These are phyloP conservation scores for Amanita jacksonii DNA, from an alignment of 768 basidiomycete genomes.

Conservation along the genomic window DNA sequence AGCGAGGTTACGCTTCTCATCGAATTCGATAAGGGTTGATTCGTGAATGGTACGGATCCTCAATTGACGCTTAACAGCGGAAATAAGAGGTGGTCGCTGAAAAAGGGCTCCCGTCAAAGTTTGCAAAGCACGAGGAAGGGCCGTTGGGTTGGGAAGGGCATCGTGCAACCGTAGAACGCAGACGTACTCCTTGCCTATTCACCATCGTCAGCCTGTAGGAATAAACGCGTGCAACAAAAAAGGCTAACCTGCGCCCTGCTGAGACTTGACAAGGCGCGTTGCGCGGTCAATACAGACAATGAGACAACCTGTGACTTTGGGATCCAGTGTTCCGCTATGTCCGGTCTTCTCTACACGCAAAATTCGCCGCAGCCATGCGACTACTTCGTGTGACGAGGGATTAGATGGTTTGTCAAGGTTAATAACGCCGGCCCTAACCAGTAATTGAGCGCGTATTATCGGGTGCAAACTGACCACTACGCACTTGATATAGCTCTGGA, in stretches of 20 bases:
- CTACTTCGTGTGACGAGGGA: conserved; percentile 98
- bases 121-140: conserved; percentile 88
- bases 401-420: conserved; percentile 99
- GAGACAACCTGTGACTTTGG: conserved; percentile 97
- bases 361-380: conserved; percentile 97
- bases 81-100: conserved; percentile 97
- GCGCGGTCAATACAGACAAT: conserved; percentile 99
- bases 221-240: conserved; percentile 4
- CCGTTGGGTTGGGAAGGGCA: conserved; percentile 67
- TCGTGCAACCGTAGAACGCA: conserved; percentile 92
- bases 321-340: conserved; percentile 97
- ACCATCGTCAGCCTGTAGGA: conserved; percentile 1
- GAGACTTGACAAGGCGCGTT: conserved; percentile 94
- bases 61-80: conserved; percentile 96
- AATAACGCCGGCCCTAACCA: conserved; percentile 96
- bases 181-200: conserved; percentile 93
- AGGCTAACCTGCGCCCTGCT: conserved; percentile 92
- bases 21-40: conserved; percentile 92
- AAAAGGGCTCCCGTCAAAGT: conserved; percentile 97
- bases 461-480: background rate
- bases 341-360: conserved; percentile 96
- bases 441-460: conserved; percentile 10
- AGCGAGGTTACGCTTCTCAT: conserved; percentile 91
- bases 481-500: conserved; percentile 84
- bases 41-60: conserved; percentile 97